Evolutionary conservation across 495 filamentous ascomycete species (phyloP).

Genomic region (Aspergillus indologenus): DNA sequence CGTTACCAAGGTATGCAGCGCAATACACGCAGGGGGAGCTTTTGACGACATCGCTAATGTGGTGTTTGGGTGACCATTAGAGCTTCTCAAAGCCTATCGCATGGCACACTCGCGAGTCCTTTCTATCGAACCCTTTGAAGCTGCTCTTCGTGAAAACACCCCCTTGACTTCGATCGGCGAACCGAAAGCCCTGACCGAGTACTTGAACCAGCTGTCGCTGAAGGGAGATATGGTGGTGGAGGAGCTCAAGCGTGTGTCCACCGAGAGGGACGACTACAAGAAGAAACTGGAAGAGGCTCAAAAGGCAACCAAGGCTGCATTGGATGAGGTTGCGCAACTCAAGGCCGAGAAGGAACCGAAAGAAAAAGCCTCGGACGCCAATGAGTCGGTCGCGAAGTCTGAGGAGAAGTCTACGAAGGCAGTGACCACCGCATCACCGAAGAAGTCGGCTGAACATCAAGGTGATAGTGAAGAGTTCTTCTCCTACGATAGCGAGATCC

Average conservation of each 20-base stretch:
- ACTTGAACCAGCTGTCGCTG: slow-evolving; percentile 82
- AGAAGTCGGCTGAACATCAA: slow-evolving; percentile 19
- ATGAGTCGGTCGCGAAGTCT: slow-evolving; percentile 24
- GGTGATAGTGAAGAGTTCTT: slow-evolving; percentile 76
- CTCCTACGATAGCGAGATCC: slow-evolving; percentile 77
- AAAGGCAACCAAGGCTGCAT: slow-evolving; percentile 56
- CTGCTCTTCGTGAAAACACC: slow-evolving; percentile 83
- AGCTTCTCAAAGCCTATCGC: slow-evolving; percentile 86
- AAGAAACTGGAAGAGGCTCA: slow-evolving; percentile 70
- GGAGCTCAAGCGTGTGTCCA: slow-evolving; percentile 83
- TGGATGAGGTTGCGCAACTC: slow-evolving; percentile 50
- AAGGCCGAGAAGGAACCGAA: slow-evolving; percentile 33
- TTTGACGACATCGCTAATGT: neutral
- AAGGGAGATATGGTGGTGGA: slow-evolving; percentile 89
- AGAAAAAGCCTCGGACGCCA: slow-evolving; percentile 22
- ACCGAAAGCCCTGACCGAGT: slow-evolving; percentile 81
- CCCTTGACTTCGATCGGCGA: slow-evolving; percentile 85
- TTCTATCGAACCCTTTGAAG: slow-evolving; percentile 90
- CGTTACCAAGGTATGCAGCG: slow-evolving; percentile 72
- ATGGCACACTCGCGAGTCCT: slow-evolving; percentile 81
- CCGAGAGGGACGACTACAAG: slow-evolving; percentile 76
- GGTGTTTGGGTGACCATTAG: slow-evolving; percentile 37
- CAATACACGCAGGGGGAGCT: neutral
- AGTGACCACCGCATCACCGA: slow-evolving; percentile 9
- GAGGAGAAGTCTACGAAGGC: neutral